These are phyloP conservation scores for Globisporangium alternatum DNA, from an alignment of 352 stramenopile genomes.

Conservation along the genomic window DNA sequence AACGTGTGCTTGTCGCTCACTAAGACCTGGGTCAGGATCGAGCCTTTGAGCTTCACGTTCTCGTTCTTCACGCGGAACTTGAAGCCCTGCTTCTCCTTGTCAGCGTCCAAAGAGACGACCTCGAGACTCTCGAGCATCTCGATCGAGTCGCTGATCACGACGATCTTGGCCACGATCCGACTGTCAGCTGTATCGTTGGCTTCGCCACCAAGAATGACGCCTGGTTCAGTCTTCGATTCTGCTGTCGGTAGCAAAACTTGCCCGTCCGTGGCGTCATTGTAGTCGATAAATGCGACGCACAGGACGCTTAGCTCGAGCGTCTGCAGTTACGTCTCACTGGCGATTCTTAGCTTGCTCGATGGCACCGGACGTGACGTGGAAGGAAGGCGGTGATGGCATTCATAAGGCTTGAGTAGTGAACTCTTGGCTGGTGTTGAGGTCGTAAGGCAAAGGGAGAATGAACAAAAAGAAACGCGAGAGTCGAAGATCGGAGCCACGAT, in stretches of 20 bases:
- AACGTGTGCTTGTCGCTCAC: not conserved
- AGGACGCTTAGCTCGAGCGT: not conserved
- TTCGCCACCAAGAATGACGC: not conserved
- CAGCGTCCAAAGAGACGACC: not conserved
- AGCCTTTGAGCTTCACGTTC: not conserved
- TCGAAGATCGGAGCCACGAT: not conserved
- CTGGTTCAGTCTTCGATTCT: not conserved
- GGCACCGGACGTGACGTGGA: not conserved
- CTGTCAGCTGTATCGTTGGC: not conserved
- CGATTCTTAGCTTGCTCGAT: not conserved
- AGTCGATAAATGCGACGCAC: constrained; percentile 4
- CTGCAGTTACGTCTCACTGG: not conserved
- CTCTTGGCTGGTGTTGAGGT: not conserved
- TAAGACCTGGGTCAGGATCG: not conserved
- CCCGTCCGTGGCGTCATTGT: not conserved
- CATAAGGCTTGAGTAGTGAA: not conserved
- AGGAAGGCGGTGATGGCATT: not conserved
- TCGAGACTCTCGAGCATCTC: not conserved
- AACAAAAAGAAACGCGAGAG: too few species aligned
- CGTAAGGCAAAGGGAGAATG: not conserved
- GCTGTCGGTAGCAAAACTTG: not conserved
- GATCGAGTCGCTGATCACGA: not conserved
- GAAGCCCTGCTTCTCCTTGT: not conserved
- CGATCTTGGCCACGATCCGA: not conserved
- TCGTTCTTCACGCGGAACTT: not conserved